Evolutionary conservation across 139 green algal species (phyloP).

Genomic region (Chlamydomonas applanata): DNA sequence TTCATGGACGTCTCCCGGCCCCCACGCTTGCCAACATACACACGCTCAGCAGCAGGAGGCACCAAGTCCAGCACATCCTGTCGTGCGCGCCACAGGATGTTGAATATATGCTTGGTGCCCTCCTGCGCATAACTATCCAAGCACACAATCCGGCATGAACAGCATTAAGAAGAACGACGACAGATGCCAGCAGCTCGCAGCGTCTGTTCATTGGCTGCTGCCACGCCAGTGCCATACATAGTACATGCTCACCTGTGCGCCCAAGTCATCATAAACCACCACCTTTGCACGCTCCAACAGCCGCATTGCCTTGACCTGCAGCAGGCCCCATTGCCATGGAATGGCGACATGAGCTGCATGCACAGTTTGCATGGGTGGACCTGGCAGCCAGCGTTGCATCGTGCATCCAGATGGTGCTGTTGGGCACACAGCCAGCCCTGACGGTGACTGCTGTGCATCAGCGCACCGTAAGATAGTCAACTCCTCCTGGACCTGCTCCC

Average conservation of each 20-base stretch:
- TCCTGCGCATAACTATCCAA: too few species aligned
- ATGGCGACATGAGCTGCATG: not conserved
- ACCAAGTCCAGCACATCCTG: conserved; percentile 45
- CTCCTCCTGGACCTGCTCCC: conserved; percentile 32
- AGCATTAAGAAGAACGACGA: too few species aligned
- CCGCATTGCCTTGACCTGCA: conserved; percentile 35
- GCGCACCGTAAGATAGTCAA: conserved; percentile 54
- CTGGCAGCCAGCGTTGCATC: too few species aligned
- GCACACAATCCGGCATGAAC: too few species aligned
- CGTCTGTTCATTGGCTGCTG: too few species aligned
- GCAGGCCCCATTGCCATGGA: not conserved
- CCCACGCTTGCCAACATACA: conserved; percentile 69
- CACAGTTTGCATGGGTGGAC: not conserved
- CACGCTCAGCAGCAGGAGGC: conserved; percentile 13
- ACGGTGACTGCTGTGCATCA: too few species aligned
- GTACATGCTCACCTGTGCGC: conserved; percentile 38
- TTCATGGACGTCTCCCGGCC: conserved; percentile 37
- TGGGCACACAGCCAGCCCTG: too few species aligned
- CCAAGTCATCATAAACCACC: conserved; percentile 65
- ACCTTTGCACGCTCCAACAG: conserved; percentile 45
- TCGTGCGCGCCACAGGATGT: too few species aligned
- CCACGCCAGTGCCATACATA: too few species aligned
- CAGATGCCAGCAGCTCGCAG: too few species aligned
- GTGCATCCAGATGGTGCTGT: too few species aligned
- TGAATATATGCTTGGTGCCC: too few species aligned